Evolutionary conservation across 1,284 basidiomycete species (phyloP).

Genomic region (Malassezia dermatis): DNA sequence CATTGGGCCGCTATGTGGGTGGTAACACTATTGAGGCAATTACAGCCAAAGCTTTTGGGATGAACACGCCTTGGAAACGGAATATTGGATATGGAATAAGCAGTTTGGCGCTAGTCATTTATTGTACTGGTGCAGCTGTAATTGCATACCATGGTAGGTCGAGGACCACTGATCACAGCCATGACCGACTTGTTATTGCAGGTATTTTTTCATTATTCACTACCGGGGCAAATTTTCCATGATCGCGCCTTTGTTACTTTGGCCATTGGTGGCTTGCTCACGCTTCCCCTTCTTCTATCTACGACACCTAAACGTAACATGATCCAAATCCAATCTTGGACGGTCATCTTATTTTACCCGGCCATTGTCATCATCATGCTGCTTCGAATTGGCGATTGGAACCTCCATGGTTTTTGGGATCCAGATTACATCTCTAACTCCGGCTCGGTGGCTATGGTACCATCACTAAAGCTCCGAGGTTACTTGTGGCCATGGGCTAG

Average conservation of each 20-base stretch:
- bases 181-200: conserved; percentile 40
- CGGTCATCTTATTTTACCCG: conserved; percentile 33
- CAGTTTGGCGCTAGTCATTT: conserved; percentile 28
- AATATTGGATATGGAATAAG: conserved; percentile 28
- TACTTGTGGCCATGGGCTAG: conserved; percentile 32
- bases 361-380: conserved; percentile 27
- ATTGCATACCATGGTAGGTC: conserved; percentile 37
- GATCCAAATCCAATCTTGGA: conserved; percentile 37
- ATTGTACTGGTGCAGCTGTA: conserved; percentile 41
- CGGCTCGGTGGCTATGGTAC: neutral
- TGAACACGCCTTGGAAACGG: conserved; percentile 39
- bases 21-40: conserved; percentile 39
- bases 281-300: conserved; percentile 36
- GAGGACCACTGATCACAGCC: conserved; percentile 11
- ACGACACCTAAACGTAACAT: conserved; percentile 42
- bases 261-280: conserved; percentile 32
- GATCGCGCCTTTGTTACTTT: conserved; percentile 40
- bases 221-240: conserved; percentile 31
- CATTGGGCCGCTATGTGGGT: conserved; percentile 40
- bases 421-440: neutral
- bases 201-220: conserved; percentile 39
- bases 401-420: neutral
- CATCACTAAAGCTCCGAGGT: neutral
- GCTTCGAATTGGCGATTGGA: conserved; percentile 22
- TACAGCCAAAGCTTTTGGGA: conserved; percentile 35